Evolutionary conservation across 106 monocot species (phyloP).

Genomic region (Xerophyta viscosa): DNA sequence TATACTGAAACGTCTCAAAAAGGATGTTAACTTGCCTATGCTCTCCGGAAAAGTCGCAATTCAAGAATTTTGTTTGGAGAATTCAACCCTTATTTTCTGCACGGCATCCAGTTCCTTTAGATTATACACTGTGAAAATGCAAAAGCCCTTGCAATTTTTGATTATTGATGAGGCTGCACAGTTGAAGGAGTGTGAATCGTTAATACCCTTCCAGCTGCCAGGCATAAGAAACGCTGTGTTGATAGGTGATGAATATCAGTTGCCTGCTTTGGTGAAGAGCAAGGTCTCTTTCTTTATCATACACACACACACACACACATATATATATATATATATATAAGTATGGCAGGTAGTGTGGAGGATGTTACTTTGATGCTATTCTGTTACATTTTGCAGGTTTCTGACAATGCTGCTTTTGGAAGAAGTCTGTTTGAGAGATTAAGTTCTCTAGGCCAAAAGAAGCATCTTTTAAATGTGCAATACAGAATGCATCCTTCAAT

Average conservation of each 20-base stretch:
- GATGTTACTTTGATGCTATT: too few species aligned
- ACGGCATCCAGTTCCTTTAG: slow-evolving; percentile 45
- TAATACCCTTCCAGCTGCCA: slow-evolving; percentile 37
- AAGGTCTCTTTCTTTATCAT: too few species aligned
- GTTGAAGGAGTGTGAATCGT: slow-evolving; percentile 65
- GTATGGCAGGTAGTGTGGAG: too few species aligned
- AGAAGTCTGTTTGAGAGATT: slow-evolving; percentile 69
- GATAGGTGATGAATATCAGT: slow-evolving; percentile 63
- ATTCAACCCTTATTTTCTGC: slow-evolving; percentile 32
- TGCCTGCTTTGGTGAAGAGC: slow-evolving; percentile 68
- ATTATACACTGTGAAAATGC: slow-evolving; percentile 17
- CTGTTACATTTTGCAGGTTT: slow-evolving; percentile 18
- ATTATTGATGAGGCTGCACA: slow-evolving; percentile 72
- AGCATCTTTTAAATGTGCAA: slow-evolving; percentile 56
- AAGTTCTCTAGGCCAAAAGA: slow-evolving; percentile 41
- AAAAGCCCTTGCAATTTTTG: slow-evolving; percentile 35
- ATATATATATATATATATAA: too few species aligned
- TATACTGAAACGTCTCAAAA: too few species aligned
- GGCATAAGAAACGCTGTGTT: slow-evolving; percentile 40
- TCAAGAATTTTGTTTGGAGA: slow-evolving; percentile 27
- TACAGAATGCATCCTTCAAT: slow-evolving; percentile 83
- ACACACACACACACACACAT: too few species aligned
- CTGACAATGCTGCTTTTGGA: slow-evolving; percentile 36
- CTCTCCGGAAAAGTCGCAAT: not conserved
- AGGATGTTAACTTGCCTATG: too few species aligned